Evolutionary conservation across 1,139 yeast genomes (phyloP), one percentile per base, ranked within the genome.

Genomic region (Geotrichum restrictum): DNA sequence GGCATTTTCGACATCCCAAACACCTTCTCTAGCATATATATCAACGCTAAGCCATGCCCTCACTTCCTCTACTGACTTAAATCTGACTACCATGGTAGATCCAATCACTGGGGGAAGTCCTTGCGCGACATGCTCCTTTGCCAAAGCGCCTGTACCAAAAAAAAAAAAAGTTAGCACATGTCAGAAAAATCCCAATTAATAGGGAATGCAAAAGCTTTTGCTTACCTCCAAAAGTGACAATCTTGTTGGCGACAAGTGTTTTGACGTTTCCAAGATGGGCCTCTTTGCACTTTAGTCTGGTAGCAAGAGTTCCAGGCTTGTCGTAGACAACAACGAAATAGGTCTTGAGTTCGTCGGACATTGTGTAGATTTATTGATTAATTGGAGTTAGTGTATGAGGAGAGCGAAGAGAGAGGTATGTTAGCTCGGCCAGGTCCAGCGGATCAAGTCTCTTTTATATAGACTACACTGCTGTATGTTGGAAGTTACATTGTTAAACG

Each of bases 51-150:
- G 38, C 38, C 38, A 34, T 6, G 14, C 38, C 10, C 38, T 34
- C 14, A 34, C 38, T 34, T n/a, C 38, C 10, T 34, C 38, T n/a
- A 16, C 38, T 5, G 38, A 34, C 18, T n/a, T 34, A 11, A n/a
- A n/a, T 34, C 38, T 34, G 4, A 34, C 38, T 5, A 34, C 38
- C 38, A 34, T 34, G 10, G 38, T 34, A 5, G 38, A 34, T 34
- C 38, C 38, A 34, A 34, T 34, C 6, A 34, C 38, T 5, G 38
- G 38, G 10, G 38, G 38, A 34, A 34, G 5, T n/a, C 38, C 38
- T 16, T 34, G 66, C 6, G 38, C 38, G 19, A 34, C 38, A 34
- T 34, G 38, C 38, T 34, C 38, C 6, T 34, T 34, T n/a, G 38
- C 38, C 38, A 34, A 34, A 34, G 38, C 38, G 10, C 38, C 38